Percentiles rank a stretch among this genome's conserved stretches.
Conservation (phyloP, 345 rosid genomes). For the Euphorbia tirucalli region DNA sequence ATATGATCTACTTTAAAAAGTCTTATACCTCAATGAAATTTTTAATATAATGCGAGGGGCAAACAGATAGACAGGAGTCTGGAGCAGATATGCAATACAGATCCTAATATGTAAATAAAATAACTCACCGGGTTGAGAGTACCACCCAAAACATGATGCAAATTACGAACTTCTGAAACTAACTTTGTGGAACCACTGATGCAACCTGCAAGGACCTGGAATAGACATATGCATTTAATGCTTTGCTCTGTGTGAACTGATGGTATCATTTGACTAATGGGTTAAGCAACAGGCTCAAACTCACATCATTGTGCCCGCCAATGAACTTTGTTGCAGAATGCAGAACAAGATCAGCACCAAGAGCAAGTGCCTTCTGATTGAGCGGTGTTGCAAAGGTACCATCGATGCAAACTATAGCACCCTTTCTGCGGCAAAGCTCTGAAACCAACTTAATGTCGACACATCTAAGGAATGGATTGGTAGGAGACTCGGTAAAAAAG, state of each 20-base stretch:
- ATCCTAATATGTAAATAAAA: conserved; percentile 2
- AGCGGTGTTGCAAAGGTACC: conserved; percentile 99
- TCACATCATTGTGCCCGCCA: conserved; percentile 95
- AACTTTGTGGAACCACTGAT: conserved; percentile 75
- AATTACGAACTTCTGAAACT: conserved; percentile 69
- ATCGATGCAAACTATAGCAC: conserved; percentile 91
- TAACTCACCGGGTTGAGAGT: conserved; percentile 81
- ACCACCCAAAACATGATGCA: conserved; percentile 95
- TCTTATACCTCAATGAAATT: neutral
- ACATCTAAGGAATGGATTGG: conserved; percentile 94
- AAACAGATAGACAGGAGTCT: neutral
- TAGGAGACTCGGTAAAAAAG: conserved; percentile 93
- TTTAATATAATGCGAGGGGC: neutral
- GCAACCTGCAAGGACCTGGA: conserved; percentile 94
- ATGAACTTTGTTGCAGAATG: conserved; percentile 93
- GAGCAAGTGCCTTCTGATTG: conserved; percentile 91
- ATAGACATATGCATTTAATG: conserved; percentile 8
- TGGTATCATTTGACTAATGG: neutral
- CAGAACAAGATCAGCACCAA: conserved; percentile 93
- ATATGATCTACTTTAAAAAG: conserved; percentile 3
- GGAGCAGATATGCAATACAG: neutral
- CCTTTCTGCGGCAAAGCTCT: conserved; percentile 79
- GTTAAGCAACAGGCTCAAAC: conserved; percentile 25
- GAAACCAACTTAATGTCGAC: conserved; percentile 90
- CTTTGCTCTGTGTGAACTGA: neutral